phyloP scores from a whole-genome alignment of 2,329 filamentous ascomycete genomes.

The Rutstroemia sp. region DNA sequence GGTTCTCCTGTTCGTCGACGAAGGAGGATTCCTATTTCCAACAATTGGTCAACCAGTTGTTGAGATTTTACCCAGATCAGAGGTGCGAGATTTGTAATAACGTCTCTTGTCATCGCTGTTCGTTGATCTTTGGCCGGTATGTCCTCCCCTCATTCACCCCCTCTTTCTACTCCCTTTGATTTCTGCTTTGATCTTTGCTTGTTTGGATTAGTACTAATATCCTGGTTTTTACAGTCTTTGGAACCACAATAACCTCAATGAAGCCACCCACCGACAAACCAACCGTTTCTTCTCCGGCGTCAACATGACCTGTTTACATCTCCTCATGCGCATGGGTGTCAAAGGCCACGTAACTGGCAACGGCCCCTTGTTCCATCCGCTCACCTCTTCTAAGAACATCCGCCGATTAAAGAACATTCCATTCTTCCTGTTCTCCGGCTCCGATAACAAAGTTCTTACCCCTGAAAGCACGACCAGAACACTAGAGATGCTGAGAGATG shows the following conservation, averaged over 20 bases:
- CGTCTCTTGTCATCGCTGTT: conserved; percentile 52
- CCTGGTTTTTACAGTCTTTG: conserved; percentile 35
- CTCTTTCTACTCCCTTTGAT: background rate
- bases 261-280: conserved; percentile 55
- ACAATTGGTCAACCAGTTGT: conserved; percentile 43
- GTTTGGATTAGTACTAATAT: background rate
- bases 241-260: conserved; percentile 59
- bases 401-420: conserved; percentile 43
- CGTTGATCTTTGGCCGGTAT: conserved; percentile 52
- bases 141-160: background rate
- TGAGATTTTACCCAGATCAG: conserved; percentile 50
- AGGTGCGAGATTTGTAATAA: conserved; percentile 53
- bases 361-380: conserved; percentile 37
- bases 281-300: conserved; percentile 56
- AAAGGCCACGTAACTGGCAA: conserved; percentile 46
- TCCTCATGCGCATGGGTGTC: conserved; percentile 50
- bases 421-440: conserved; percentile 47
- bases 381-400: conserved; percentile 45
- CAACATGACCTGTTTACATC: conserved; percentile 48
- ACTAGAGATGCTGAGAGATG: conserved; percentile 44
- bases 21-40: conserved; percentile 42
- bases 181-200: background rate
- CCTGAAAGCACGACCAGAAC: conserved; percentile 45
- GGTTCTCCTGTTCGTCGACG: conserved; percentile 46
- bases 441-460: conserved; percentile 49